Percentiles rank a stretch among this genome's conserved stretches.
Conservation (phyloP, 257 asterid genomes). For the Marsdenia floribunda region DNA sequence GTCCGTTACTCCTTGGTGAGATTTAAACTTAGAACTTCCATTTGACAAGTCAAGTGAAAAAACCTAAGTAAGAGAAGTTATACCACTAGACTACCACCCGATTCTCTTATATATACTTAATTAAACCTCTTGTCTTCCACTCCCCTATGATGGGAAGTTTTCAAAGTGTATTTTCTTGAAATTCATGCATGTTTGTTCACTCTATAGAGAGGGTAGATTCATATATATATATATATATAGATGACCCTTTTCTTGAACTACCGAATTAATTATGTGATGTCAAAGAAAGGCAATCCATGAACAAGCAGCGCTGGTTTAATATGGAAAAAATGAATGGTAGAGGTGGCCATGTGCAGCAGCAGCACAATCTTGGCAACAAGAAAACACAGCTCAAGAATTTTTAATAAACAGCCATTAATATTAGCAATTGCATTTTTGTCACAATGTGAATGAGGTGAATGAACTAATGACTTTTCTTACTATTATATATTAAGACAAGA, state of each 20-base stretch:
- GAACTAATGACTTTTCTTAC: not conserved
- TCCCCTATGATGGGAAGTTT: not conserved
- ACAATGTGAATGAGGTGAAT: constrained; percentile 4
- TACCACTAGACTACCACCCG: too few relatives aligned
- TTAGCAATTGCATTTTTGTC: constrained; percentile 15
- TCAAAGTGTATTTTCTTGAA: not conserved
- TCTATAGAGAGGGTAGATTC: not conserved
- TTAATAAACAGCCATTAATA: not conserved
- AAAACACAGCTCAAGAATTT: not conserved
- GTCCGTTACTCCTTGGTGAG: too few relatives aligned
- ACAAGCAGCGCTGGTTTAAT: not conserved
- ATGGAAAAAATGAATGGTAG: not conserved
- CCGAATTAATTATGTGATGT: not conserved
- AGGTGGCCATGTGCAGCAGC: constrained; percentile 11
- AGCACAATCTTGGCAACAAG: not conserved
- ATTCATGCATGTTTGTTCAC: not conserved
- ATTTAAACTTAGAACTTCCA: too few relatives aligned
- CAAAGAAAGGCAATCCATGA: not conserved
- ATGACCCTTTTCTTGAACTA: constrained; percentile 2
- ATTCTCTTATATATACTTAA: too few relatives aligned
- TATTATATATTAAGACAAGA: not conserved
- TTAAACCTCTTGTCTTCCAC: too few relatives aligned
- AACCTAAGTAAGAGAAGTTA: too few relatives aligned
- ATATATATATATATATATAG: not conserved
- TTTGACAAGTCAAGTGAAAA: too few relatives aligned